A percentile compares a stretch with the other conserved stretches of the same genome.
phyloP scores from a whole-genome alignment of 352 stramenopile species.

The Plasmopara viticola region DNA sequence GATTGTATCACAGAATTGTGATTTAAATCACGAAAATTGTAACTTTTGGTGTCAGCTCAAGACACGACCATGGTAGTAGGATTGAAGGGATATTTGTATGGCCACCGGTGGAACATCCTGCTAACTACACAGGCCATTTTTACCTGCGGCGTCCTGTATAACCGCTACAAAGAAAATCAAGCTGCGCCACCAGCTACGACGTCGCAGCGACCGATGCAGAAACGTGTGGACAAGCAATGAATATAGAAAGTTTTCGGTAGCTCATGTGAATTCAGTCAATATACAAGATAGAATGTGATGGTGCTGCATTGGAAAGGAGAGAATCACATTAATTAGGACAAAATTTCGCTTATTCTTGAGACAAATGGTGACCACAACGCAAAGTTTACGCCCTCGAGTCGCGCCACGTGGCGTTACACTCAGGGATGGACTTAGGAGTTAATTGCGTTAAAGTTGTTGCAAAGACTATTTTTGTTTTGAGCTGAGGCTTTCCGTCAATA shows the following conservation, averaged over 20 bases:
- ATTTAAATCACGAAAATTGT: not conserved
- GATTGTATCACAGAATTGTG: not conserved
- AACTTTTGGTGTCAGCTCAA: not conserved
- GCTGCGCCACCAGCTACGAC: slow-evolving; percentile 1
- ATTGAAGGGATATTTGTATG: slow-evolving; percentile 50
- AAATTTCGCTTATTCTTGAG: too few relatives aligned
- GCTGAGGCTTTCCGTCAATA: too few relatives aligned
- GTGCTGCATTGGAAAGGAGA: too few relatives aligned
- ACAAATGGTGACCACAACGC: too few relatives aligned
- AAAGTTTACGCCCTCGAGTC: too few relatives aligned
- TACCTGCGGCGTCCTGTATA: slow-evolving; percentile 55
- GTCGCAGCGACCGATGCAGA: slow-evolving; percentile 4
- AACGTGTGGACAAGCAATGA: slow-evolving; percentile 11
- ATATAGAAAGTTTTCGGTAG: not conserved
- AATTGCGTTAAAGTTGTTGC: too few relatives aligned
- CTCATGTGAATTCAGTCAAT: too few relatives aligned
- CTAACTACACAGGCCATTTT: slow-evolving; percentile 67
- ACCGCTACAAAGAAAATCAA: slow-evolving; percentile 38
- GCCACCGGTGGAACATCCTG: slow-evolving; percentile 73
- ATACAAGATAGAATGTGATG: too few relatives aligned
- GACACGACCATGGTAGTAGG: slow-evolving; percentile 5
- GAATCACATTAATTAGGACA: too few relatives aligned
- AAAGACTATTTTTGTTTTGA: too few relatives aligned
- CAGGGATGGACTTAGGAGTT: too few relatives aligned
- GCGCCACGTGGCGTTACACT: too few relatives aligned